These are phyloP conservation scores for Schizonepeta tenuifolia DNA, from an alignment of 257 asterid species.

Conservation along the genomic window DNA sequence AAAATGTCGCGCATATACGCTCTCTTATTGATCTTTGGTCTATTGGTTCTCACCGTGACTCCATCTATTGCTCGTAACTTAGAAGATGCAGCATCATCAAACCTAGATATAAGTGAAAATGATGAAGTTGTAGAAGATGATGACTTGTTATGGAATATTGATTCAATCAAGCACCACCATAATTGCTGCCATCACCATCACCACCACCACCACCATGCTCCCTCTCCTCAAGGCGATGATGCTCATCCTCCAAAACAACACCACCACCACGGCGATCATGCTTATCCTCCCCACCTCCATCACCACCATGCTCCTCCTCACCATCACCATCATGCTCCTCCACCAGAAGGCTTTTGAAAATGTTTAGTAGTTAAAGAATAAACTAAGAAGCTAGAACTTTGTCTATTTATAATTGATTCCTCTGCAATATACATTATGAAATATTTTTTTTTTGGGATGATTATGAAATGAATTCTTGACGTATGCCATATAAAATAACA, in stretches of 20 bases:
- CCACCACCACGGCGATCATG: neutral
- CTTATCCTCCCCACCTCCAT: neutral
- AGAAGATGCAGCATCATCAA: neutral
- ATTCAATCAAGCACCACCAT: slow-evolving; percentile 8
- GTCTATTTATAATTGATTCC: no score
- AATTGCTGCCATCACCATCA: neutral
- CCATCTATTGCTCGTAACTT: slow-evolving; percentile 12
- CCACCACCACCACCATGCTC: neutral
- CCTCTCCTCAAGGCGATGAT: neutral
- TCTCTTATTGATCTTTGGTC: neutral
- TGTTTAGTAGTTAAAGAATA: neutral
- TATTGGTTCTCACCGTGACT: neutral
- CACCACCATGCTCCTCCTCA: neutral
- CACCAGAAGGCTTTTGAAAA: neutral
- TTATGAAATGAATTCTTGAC: no score
- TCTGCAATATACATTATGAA: neutral
- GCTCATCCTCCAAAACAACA: neutral
- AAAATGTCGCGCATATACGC: neutral
- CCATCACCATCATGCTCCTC: neutral
- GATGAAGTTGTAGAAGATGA: neutral
- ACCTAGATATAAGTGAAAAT: neutral
- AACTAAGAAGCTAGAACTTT: no score
- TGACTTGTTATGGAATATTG: neutral
- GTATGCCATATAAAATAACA: no score
- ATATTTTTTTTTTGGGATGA: no score